phyloP scores from a whole-genome alignment of 2,329 filamentous ascomycete species.

The Esteya vermicola region DNA sequence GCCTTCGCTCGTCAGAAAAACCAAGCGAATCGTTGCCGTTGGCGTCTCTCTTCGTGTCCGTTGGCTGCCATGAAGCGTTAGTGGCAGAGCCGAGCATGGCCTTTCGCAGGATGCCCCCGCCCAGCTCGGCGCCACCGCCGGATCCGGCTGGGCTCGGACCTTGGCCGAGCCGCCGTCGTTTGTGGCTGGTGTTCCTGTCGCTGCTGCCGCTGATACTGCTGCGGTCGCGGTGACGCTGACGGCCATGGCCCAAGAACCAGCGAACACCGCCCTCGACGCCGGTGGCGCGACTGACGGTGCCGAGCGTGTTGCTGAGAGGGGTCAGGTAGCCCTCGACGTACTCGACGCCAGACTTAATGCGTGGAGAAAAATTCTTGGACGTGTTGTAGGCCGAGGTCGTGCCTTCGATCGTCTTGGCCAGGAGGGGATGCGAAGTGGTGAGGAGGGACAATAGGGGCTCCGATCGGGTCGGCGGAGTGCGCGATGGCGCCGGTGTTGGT shows the following conservation, averaged over 20 bases:
- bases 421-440: constrained; percentile 73
- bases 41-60: not conserved
- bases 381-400: constrained; percentile 75
- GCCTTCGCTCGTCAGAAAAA: constrained; percentile 30
- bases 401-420: constrained; percentile 72
- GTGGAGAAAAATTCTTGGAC: constrained; percentile 81
- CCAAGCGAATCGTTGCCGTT: constrained; percentile 12
- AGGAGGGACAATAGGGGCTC: constrained; percentile 79
- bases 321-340: constrained; percentile 81
- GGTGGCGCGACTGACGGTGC: constrained; percentile 68
- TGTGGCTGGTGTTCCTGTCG: constrained; percentile 32
- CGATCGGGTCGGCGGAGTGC: constrained; percentile 23
- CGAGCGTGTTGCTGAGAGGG: constrained; percentile 75
- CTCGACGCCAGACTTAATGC: constrained; percentile 74
- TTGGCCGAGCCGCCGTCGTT: constrained; percentile 27
- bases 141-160: not conserved
- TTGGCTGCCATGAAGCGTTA: no score
- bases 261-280: constrained; percentile 79
- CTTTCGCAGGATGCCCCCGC: no score
- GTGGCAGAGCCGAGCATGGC: no score
- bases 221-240: constrained; percentile 34
- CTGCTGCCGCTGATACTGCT: constrained; percentile 24
- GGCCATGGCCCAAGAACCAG: constrained; percentile 62
- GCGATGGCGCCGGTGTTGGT: constrained; percentile 23
- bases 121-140: not conserved